A percentile compares a stretch with the other conserved stretches of the same genome.
Conservation (phyloP, 345 rosid genomes). For the Geranium rotundifolium region DNA sequence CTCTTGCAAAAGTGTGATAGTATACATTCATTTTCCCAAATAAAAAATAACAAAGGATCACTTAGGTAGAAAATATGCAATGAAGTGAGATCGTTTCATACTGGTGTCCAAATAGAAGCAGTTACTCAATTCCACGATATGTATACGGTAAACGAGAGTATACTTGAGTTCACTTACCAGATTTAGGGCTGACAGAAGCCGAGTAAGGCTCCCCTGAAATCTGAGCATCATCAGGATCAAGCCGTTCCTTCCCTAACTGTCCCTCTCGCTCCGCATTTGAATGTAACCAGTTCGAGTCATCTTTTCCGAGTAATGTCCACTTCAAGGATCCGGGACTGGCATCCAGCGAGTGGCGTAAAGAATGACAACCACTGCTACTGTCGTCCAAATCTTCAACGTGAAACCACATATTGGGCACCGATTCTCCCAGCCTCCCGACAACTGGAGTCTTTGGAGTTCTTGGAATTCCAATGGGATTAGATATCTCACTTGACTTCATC, state of each 20-base stretch:
- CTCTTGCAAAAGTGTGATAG: too few species aligned
- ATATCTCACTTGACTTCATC: slow-evolving; percentile 20
- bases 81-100: background rate
- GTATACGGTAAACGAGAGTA: slow-evolving; percentile 2
- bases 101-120: too few species aligned
- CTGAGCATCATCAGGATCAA: slow-evolving; percentile 19
- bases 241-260: slow-evolving; percentile 15
- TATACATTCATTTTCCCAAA: too few species aligned
- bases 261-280: slow-evolving; percentile 20
- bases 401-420: slow-evolving; percentile 55
- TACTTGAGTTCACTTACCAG: slow-evolving; percentile 41
- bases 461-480: slow-evolving; percentile 42
- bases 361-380: slow-evolving; percentile 12
- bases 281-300: slow-evolving; percentile 17
- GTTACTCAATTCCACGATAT: background rate
- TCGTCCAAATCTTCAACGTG: slow-evolving; percentile 16
- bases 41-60: background rate
- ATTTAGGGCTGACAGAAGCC: slow-evolving; percentile 29
- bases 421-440: slow-evolving; percentile 34
- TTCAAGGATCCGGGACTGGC: slow-evolving; percentile 22
- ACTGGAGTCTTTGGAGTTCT: slow-evolving; percentile 14
- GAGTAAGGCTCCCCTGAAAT: slow-evolving; percentile 22
- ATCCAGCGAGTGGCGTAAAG: slow-evolving; percentile 59
- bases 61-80: background rate
- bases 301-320: slow-evolving; percentile 27